Conservation (phyloP, 78 protist species). For the Guillardia theta region DNA sequence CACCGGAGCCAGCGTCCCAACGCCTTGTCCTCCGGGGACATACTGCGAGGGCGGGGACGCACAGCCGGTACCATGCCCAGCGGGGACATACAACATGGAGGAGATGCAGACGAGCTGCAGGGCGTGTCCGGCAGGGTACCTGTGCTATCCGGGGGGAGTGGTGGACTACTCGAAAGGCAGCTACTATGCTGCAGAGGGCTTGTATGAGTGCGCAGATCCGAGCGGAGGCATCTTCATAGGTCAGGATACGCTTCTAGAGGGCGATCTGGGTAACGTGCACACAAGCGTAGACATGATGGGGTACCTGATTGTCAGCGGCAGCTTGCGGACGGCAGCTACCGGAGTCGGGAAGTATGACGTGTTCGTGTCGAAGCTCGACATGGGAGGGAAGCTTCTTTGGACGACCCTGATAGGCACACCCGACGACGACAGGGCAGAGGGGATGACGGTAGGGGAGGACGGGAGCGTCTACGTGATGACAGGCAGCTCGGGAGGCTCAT, state of each 20-base stretch:
- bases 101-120: background rate
- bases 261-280: too few relatives aligned
- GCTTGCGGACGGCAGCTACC: background rate
- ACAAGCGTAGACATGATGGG: background rate
- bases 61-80: conserved; percentile 53
- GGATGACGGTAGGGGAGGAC: background rate
- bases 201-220: background rate
- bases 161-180: background rate
- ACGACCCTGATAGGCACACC: background rate
- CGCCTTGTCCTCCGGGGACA: background rate
- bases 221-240: background rate
- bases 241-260: background rate
- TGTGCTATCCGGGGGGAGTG: background rate
- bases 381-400: background rate
- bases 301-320: background rate
- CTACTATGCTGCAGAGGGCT: background rate
- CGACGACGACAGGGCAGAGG: background rate
- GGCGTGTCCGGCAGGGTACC: conserved; percentile 46
- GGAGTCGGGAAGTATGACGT: background rate
- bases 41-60: background rate
- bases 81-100: conserved; percentile 47
- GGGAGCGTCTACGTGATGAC: background rate
- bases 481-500: background rate
- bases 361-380: background rate
- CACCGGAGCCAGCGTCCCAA: background rate